Conservation (phyloP, 257 asterid species). For the Scutellaria galericulata region DNA sequence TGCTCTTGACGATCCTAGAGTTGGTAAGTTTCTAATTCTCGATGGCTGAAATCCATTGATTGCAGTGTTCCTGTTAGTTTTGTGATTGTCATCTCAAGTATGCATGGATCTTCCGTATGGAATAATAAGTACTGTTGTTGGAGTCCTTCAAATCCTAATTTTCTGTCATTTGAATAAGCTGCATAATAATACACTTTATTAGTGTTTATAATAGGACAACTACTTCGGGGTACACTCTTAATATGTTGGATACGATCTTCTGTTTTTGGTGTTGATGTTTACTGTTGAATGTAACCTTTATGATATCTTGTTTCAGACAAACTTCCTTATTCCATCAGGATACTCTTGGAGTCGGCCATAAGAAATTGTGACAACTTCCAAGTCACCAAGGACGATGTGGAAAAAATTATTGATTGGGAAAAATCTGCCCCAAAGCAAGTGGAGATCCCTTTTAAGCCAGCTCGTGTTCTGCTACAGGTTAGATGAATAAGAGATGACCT, state of each 20-base stretch:
- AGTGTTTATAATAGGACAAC: not conserved
- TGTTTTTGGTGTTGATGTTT: conserved; percentile 1
- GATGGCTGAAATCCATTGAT: not conserved
- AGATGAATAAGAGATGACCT: conserved; percentile 29
- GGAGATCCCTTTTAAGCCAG: conserved; percentile 92
- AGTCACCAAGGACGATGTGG: conserved; percentile 83
- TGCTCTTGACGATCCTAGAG: conserved; percentile 84
- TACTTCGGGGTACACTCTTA: not conserved
- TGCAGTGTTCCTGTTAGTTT: conserved; percentile 7
- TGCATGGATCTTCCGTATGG: not conserved
- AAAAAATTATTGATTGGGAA: conserved; percentile 85
- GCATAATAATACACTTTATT: not conserved
- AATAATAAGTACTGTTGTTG: conserved; percentile 17
- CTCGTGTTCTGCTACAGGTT: conserved; percentile 93
- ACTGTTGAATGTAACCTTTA: not conserved
- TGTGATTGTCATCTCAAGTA: not conserved
- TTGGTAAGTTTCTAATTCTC: conserved; percentile 52
- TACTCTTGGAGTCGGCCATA: conserved; percentile 81
- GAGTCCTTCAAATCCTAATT: not conserved
- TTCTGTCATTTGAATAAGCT: not conserved
- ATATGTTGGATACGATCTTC: conserved; percentile 3
- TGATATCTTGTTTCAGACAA: conserved; percentile 54
- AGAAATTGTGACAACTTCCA: conserved; percentile 92
- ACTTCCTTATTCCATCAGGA: conserved; percentile 77
- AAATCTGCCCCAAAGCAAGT: conserved; percentile 82